Evolutionary conservation across 192 early-diverging fungal species (phyloP).

Genomic region (Backusella macrospora): DNA sequence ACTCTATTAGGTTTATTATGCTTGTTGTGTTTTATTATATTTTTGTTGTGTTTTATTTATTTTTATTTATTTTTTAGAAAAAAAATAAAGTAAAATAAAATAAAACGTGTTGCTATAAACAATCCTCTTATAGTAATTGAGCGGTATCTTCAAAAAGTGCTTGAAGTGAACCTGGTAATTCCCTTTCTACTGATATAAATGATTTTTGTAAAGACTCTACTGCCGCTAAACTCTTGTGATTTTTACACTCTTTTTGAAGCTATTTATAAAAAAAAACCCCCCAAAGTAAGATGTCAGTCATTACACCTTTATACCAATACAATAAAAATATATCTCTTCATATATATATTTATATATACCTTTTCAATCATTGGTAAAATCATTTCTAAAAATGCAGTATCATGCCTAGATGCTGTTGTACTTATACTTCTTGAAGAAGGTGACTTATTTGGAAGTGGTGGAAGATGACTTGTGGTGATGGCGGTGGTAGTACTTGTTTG

Average conservation of each 20-base stretch:
- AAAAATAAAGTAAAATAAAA: too few species aligned
- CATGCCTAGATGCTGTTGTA: background rate
- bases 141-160: constrained; percentile 41
- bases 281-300: background rate
- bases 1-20: too few species aligned
- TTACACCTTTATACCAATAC: background rate
- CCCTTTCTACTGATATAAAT: constrained; percentile 44
- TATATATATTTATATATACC: background rate
- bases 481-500: constrained; percentile 12
- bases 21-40: too few species aligned
- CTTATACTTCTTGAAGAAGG: constrained; percentile 28
- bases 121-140: constrained; percentile 1
- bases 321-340: background rate
- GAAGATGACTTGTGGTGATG: constrained; percentile 3
- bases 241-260: constrained; percentile 37
- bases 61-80: too few species aligned
- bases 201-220: constrained; percentile 44
- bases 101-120: too few species aligned
- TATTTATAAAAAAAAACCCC: constrained; percentile 14
- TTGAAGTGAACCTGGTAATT: constrained; percentile 47
- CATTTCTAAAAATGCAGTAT: constrained; percentile 13
- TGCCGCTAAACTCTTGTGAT: constrained; percentile 41
- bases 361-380: constrained; percentile 14
- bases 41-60: too few species aligned
- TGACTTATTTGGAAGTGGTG: constrained; percentile 14